Conservation (phyloP, 306 rosid species). For the Psophocarpus tetragonolobus region DNA sequence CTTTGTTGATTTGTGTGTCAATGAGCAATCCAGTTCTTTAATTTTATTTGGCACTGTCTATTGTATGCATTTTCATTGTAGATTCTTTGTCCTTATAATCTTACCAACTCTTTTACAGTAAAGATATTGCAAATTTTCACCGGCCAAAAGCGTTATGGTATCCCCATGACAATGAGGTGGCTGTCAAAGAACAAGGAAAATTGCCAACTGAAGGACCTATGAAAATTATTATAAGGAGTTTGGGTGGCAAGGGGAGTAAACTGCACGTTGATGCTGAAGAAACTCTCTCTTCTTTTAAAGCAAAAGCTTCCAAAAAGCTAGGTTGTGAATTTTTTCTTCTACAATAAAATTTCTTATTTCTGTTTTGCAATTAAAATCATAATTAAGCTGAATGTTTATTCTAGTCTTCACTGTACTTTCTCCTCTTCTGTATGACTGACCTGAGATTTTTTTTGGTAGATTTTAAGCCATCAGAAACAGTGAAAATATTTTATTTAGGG, state of each 20-base stretch:
- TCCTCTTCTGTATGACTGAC: conserved; percentile 17
- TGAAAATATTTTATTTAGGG: conserved; percentile 74
- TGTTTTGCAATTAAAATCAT: conserved; percentile 11
- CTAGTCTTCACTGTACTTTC: conserved; percentile 10
- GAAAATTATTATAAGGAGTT: conserved; percentile 86
- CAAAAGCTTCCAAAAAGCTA: conserved; percentile 92
- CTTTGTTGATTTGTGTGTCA: conserved; percentile 26
- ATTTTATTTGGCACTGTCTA: background rate
- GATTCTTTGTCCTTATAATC: conserved; percentile 25
- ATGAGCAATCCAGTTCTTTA: background rate
- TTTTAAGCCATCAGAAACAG: conserved; percentile 76
- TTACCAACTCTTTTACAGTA: conserved; percentile 60
- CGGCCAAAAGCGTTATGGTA: conserved; percentile 96
- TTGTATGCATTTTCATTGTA: background rate
- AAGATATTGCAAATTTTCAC: conserved; percentile 94
- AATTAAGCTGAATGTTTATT: background rate
- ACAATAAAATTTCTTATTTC: conserved; percentile 8
- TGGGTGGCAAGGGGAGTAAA: conserved; percentile 95
- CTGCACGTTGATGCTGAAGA: conserved; percentile 80
- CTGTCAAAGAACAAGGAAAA: conserved; percentile 80
- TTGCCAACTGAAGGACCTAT: conserved; percentile 73
- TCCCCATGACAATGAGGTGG: conserved; percentile 89
- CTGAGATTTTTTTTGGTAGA: conserved; percentile 46
- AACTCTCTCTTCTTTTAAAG: conserved; percentile 73
- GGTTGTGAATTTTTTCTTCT: conserved; percentile 56